A percentile compares a stretch with the other conserved stretches of the same genome.
phyloP scores from a whole-genome alignment of 2,329 filamentous ascomycete genomes.

The Aspergillus sp. region DNA sequence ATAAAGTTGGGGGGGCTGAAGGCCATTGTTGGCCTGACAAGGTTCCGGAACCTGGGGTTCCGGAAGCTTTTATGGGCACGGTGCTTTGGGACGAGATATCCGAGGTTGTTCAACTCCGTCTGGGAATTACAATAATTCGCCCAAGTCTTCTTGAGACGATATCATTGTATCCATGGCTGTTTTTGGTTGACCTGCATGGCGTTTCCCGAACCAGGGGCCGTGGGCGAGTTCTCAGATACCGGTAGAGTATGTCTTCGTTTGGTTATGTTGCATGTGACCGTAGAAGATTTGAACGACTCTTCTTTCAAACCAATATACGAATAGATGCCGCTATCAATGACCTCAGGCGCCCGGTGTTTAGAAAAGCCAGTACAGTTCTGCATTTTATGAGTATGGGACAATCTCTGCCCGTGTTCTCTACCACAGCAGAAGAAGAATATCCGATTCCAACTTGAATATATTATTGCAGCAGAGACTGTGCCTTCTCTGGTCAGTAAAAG shows the following conservation, averaged over 20 bases:
- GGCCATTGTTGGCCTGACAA: too few species aligned
- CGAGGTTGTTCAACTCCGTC: too few species aligned
- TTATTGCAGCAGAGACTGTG: not conserved
- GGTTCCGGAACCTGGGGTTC: too few species aligned
- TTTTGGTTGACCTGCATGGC: not conserved
- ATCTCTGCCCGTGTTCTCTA: not conserved
- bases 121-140: too few species aligned
- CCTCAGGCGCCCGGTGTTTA: too few species aligned
- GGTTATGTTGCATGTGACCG: not conserved
- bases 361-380: not conserved
- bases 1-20: not conserved
- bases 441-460: not conserved
- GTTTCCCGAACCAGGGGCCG: not conserved
- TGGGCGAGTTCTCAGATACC: not conserved
- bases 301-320: not conserved
- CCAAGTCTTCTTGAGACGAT: too few species aligned
- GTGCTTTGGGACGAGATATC: too few species aligned
- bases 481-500: not conserved
- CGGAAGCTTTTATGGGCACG: too few species aligned
- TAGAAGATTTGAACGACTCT: not conserved
- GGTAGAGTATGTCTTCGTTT: not conserved
- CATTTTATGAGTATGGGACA: too few species aligned
- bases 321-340: not conserved
- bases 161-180: not conserved
- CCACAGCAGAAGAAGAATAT: not conserved